phyloP scores from a whole-genome alignment of 768 basidiomycete species.

The Sporobolomyces phaffii region DNA sequence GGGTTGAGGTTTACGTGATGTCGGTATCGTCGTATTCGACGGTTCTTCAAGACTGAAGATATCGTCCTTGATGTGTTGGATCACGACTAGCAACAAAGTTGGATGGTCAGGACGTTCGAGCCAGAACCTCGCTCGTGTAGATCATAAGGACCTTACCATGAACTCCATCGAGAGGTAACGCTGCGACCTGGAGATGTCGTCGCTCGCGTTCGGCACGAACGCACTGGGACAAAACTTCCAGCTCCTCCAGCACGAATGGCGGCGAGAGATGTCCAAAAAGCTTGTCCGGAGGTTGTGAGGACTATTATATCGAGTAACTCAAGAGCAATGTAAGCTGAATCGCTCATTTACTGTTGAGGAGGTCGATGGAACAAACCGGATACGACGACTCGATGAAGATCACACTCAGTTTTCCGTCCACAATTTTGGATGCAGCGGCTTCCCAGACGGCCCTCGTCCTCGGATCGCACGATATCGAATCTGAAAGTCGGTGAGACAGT shows the following conservation, averaged over 20 bases:
- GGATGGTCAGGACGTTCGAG: no score
- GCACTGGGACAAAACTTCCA: constrained; percentile 62
- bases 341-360: no score
- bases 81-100: constrained; percentile 42
- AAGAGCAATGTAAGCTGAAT: not conserved
- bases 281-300: constrained; percentile 59
- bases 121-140: no score
- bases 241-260: constrained; percentile 68
- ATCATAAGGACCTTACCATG: no score
- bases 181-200: not conserved
- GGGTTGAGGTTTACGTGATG: not conserved
- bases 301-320: no score
- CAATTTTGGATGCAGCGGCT: constrained; percentile 68
- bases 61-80: constrained; percentile 80
- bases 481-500: constrained; percentile 43
- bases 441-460: constrained; percentile 71
- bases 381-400: constrained; percentile 90
- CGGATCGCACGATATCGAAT: constrained; percentile 60
- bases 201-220: constrained; percentile 49
- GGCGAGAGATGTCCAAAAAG: constrained; percentile 86
- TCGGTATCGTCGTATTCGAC: not conserved
- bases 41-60: constrained; percentile 7
- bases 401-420: constrained; percentile 58
- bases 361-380: constrained; percentile 15
- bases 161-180: constrained; percentile 17